Percentiles rank a stretch among this genome's conserved stretches.
Conservation (phyloP, 2,329 filamentous ascomycete species). For the Dactylellina cionopaga region DNA sequence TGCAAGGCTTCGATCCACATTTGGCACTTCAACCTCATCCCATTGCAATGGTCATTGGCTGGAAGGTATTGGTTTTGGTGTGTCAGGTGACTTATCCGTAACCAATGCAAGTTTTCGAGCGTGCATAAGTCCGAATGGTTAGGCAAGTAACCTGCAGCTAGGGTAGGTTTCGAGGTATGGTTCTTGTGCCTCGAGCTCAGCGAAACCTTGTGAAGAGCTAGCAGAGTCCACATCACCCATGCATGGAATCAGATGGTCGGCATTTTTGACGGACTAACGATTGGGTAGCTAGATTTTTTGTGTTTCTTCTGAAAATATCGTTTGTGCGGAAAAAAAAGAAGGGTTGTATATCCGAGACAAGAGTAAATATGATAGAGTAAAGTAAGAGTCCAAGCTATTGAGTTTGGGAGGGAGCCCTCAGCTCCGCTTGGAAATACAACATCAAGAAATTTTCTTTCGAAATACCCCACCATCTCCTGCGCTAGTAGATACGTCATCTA, state of each 20-base stretch:
- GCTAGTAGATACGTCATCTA: constrained; percentile 49
- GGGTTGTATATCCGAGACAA: constrained; percentile 42
- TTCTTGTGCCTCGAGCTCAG: constrained; percentile 51
- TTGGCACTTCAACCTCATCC: constrained; percentile 47
- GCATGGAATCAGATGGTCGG: constrained; percentile 51
- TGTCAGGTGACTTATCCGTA: constrained; percentile 43
- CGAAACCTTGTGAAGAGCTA: constrained; percentile 38
- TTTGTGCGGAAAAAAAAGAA: constrained; percentile 12
- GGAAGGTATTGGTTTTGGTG: constrained; percentile 45
- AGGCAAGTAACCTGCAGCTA: constrained; percentile 51
- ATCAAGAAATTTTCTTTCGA: constrained; percentile 41
- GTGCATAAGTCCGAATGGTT: constrained; percentile 45
- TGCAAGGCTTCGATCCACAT: constrained; percentile 51
- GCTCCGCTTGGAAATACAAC: constrained; percentile 51
- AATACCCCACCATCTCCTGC: constrained; percentile 44
- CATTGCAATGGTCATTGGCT: constrained; percentile 49
- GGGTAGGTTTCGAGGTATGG: constrained; percentile 42
- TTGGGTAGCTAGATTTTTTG: constrained; percentile 14
- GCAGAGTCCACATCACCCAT: constrained; percentile 48
- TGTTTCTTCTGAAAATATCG: constrained; percentile 16
- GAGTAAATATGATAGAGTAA: constrained; percentile 16
- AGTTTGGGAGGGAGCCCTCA: constrained; percentile 41
- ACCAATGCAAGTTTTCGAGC: constrained; percentile 39
- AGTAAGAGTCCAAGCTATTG: constrained; percentile 1
- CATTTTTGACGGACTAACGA: constrained; percentile 42